Percentiles rank a stretch among this genome's conserved stretches.
Conservation (phyloP, 1,284 basidiomycete species). For the Taiwanofungus camphoratus region DNA sequence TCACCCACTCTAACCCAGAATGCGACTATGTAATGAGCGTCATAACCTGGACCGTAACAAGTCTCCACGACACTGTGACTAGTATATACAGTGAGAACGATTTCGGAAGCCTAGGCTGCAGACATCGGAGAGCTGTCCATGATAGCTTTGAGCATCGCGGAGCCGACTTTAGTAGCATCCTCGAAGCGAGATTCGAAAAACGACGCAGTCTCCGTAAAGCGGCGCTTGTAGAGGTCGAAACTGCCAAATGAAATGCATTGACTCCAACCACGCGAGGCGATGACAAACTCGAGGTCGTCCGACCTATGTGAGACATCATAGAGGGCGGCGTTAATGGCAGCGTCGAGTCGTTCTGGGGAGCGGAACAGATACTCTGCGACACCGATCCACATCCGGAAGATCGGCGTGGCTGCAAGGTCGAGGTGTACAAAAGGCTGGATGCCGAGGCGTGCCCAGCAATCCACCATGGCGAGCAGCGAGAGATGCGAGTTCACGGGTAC, state of each 20-base stretch:
- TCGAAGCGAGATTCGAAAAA: slow-evolving; percentile 91
- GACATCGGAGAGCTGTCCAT: slow-evolving; percentile 42
- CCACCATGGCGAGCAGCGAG: slow-evolving; percentile 96
- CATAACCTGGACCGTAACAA: too few species aligned
- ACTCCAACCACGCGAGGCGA: slow-evolving; percentile 95
- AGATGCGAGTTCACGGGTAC: slow-evolving; percentile 80
- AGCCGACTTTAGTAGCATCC: slow-evolving; percentile 78
- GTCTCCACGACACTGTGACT: too few species aligned
- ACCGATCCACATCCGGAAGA: slow-evolving; percentile 96
- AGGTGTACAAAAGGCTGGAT: slow-evolving; percentile 93
- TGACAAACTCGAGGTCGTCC: slow-evolving; percentile 91
- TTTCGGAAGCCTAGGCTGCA: too few species aligned
- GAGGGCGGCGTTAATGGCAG: slow-evolving; percentile 74
- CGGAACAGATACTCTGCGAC: slow-evolving; percentile 96
- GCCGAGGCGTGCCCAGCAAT: slow-evolving; percentile 88
- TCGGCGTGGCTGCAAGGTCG: slow-evolving; percentile 90
- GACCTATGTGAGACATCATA: slow-evolving; percentile 79
- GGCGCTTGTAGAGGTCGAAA: slow-evolving; percentile 82
- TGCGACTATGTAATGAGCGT: too few species aligned
- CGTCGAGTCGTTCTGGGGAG: slow-evolving; percentile 52
- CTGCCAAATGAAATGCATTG: slow-evolving; percentile 91
- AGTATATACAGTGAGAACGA: too few species aligned
- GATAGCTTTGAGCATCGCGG: slow-evolving; percentile 90
- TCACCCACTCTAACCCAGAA: too few species aligned
- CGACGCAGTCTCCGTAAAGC: slow-evolving; percentile 76